Evolutionary conservation across 2,329 filamentous ascomycete species (phyloP).

Genomic region (Diaporthe sp.): DNA sequence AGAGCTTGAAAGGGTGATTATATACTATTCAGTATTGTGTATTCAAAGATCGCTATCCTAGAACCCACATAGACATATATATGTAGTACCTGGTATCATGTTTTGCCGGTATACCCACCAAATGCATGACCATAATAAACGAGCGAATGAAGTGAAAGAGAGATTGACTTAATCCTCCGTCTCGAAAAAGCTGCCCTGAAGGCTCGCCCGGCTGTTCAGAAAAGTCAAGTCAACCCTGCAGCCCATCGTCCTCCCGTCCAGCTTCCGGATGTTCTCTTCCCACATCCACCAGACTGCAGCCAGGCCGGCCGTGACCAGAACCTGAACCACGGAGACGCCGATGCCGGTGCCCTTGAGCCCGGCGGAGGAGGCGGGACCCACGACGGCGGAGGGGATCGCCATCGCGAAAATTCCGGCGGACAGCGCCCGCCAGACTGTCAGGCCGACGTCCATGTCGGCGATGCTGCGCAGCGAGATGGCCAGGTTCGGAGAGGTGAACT

Average conservation of each 20-base stretch:
- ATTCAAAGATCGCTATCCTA: not conserved
- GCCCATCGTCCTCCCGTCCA: constrained; percentile 63
- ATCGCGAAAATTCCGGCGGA: constrained; percentile 60
- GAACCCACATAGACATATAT: not conserved
- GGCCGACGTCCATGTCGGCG: constrained; percentile 62
- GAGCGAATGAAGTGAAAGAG: constrained; percentile 3
- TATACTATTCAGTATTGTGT: constrained; percentile 20
- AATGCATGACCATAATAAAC: not conserved
- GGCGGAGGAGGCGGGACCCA: constrained; percentile 48
- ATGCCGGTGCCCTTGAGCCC: constrained; percentile 57
- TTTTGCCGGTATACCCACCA: not conserved
- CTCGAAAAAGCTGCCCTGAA: constrained; percentile 62
- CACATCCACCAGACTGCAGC: constrained; percentile 57
- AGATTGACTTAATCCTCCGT: constrained; percentile 47
- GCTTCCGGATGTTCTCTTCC: constrained; percentile 57
- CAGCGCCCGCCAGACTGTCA: constrained; percentile 57
- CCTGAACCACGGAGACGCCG: constrained; percentile 58
- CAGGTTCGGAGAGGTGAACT: constrained; percentile 63
- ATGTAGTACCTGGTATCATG: constrained; percentile 4
- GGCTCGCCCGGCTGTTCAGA: constrained; percentile 56
- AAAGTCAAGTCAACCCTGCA: constrained; percentile 59
- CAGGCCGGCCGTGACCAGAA: constrained; percentile 53
- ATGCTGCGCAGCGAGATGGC: constrained; percentile 61
- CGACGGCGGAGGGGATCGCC: constrained; percentile 54
- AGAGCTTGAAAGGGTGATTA: not conserved